These are phyloP conservation scores for Boletus sp. DNA, from an alignment of 1,284 basidiomycete species.

Conservation along the genomic window DNA sequence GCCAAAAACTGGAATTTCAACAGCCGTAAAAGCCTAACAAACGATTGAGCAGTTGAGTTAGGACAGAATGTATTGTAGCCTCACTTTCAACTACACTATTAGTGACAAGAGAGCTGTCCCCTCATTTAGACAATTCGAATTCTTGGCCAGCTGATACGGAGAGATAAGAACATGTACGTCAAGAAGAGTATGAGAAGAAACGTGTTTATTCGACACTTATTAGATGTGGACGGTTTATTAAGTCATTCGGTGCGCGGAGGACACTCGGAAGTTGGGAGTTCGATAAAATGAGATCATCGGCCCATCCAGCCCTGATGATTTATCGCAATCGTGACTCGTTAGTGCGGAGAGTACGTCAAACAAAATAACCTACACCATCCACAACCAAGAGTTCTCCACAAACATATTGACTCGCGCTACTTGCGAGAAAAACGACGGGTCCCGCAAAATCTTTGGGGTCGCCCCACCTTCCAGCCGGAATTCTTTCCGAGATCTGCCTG, in stretches of 20 bases:
- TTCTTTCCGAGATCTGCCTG: slow-evolving; percentile 88
- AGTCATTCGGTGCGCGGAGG: slow-evolving; percentile 3
- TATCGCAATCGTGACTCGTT: slow-evolving; percentile 13
- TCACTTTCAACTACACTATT: slow-evolving; percentile 6
- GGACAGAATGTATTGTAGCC: not conserved
- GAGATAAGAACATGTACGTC: slow-evolving; percentile 19
- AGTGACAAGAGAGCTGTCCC: slow-evolving; percentile 1
- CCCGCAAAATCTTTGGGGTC: slow-evolving; percentile 86
- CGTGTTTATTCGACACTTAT: slow-evolving; percentile 6
- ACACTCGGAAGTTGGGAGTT: slow-evolving; percentile 1
- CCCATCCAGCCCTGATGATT: slow-evolving; percentile 62
- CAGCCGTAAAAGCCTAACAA: not conserved
- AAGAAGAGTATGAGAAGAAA: slow-evolving; percentile 10
- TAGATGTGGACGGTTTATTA: slow-evolving; percentile 1
- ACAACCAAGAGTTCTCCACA: slow-evolving; percentile 83
- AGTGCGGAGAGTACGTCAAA: slow-evolving; percentile 16
- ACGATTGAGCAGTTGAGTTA: not conserved
- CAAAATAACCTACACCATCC: slow-evolving; percentile 54
- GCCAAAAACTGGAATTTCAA: not conserved
- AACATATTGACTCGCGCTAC: slow-evolving; percentile 82
- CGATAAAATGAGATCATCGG: slow-evolving; percentile 34
- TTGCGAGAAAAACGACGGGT: slow-evolving; percentile 86
- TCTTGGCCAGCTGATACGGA: slow-evolving; percentile 3
- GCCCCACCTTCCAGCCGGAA: slow-evolving; percentile 91
- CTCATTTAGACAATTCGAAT: slow-evolving; percentile 16